Evolutionary conservation across 495 filamentous ascomycete genomes (phyloP).

Genomic region (Astrocystis sublimbata): DNA sequence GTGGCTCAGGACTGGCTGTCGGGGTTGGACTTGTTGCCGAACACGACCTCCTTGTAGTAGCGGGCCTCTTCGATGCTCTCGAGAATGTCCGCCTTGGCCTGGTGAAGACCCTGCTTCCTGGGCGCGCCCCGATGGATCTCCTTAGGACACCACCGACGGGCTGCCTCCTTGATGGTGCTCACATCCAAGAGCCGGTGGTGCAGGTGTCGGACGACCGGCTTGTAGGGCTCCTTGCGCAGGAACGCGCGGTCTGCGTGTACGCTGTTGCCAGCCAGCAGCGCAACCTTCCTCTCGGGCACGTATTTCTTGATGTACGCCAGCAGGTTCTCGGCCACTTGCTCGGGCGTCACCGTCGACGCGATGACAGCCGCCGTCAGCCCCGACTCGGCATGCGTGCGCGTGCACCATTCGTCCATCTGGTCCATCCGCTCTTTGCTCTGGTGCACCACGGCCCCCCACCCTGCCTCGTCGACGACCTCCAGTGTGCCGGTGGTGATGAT

Average conservation of each 20-base stretch:
- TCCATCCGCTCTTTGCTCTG: slow-evolving; percentile 69
- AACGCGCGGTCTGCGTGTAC: slow-evolving; percentile 90
- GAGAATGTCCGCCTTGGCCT: slow-evolving; percentile 85
- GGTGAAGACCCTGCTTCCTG: slow-evolving; percentile 71
- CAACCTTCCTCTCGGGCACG: slow-evolving; percentile 63
- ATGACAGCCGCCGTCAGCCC: slow-evolving; percentile 80
- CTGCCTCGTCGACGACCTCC: slow-evolving; percentile 69
- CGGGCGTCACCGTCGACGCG: slow-evolving; percentile 68
- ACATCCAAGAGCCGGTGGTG: slow-evolving; percentile 93
- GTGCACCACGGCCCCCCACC: slow-evolving; percentile 80
- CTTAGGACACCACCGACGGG: slow-evolving; percentile 71
- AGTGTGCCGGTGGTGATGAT: slow-evolving; percentile 83
- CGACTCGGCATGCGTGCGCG: slow-evolving; percentile 59
- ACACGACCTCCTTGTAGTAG: slow-evolving; percentile 72
- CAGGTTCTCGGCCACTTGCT: slow-evolving; percentile 70
- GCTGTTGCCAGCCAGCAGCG: slow-evolving; percentile 84
- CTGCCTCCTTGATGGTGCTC: slow-evolving; percentile 86
- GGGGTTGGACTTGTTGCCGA: slow-evolving; percentile 41
- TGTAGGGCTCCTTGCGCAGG: slow-evolving; percentile 71
- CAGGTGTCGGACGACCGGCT: slow-evolving; percentile 68
- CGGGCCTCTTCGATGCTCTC: slow-evolving; percentile 91
- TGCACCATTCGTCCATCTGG: slow-evolving; percentile 70
- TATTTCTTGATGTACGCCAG: slow-evolving; percentile 73
- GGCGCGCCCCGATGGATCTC: slow-evolving; percentile 62
- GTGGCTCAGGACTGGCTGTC: background rate